Conservation (phyloP, 768 basidiomycete species). For the Calocybe indica region DNA sequence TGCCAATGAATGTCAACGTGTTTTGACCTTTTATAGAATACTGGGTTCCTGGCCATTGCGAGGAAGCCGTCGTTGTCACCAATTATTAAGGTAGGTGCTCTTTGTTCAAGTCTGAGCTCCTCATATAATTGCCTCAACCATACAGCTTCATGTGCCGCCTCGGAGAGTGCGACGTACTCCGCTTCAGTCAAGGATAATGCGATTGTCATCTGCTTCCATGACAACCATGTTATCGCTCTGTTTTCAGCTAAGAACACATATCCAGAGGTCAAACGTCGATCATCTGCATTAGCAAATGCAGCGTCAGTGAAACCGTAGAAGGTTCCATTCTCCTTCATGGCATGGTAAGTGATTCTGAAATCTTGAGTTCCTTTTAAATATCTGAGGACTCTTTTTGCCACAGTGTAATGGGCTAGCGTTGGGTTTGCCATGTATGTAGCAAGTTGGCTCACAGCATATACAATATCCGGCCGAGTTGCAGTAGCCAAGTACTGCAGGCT, state of each 20-base stretch:
- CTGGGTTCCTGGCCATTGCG: conserved; percentile 7
- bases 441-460: conserved; percentile 21
- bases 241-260: conserved; percentile 26
- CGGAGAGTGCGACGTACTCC: conserved; percentile 29
- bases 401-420: conserved; percentile 17
- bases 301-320: conserved; percentile 19
- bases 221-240: conserved; percentile 25
- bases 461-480: conserved; percentile 28
- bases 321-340: neutral
- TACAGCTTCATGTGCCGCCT: conserved; percentile 17
- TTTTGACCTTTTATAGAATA: conserved; percentile 3
- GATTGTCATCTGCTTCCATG: conserved; percentile 24
- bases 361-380: conserved; percentile 26
- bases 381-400: conserved; percentile 22
- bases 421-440: conserved; percentile 25
- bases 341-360: conserved; percentile 6
- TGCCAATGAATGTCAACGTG: neutral
- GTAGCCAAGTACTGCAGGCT: conserved; percentile 22
- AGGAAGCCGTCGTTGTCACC: neutral
- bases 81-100: neutral
- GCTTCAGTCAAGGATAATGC: conserved; percentile 30
- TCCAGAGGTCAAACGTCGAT: conserved; percentile 25
- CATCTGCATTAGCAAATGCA: conserved; percentile 23
- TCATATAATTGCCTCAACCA: conserved; percentile 20
- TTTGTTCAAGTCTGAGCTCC: neutral